Base-by-base conservation (phyloP, 2,329 filamentous ascomycete species). In the Phyllosticta citriasiana region DNA sequence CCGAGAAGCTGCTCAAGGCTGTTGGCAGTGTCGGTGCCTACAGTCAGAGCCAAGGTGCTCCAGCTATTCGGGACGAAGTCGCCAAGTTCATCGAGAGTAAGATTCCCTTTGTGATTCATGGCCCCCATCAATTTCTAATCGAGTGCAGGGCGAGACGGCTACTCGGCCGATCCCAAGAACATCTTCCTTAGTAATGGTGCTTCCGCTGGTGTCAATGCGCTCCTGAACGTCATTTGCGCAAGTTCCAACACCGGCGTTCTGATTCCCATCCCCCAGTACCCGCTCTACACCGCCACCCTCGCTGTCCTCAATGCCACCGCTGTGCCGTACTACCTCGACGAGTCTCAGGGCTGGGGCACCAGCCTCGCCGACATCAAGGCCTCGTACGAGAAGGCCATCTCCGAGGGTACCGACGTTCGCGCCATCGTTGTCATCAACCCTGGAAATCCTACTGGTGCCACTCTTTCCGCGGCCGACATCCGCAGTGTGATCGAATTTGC, bases 401-500 rank as follows among this genome's bases (percentile, higher is more conserved):
- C 80, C 59, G 83, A 89, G 58, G 92, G 91, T 64, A 87, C 86
- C 63, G 91, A 97, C 68, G 89, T 97, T 59, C 90, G 92, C 69
- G 89, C 90, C 67, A 91, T 99, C 67, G 93, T 94, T 66, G 88
- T 99, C 69, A 99, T 99, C 80, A 99, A 99, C 82, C 94, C 94
- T 0, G 94, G 94, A 63, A 99, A 99, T 79, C 94, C 91, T 3
- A 99, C 94, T 2, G 94, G 94, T 66, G 91, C 91, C 57, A 94
- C 88, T 59, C 83, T 99, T 19, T 80, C 87, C 40, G 83, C 88
- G 66, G 82, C 85, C 22, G 91, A 97, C 70, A 86, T 99, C 74
- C 85, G 87, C 70, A 82, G 83, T 57, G 89, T 97, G n/a, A 82
- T 97, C 67, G 85, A 94, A 65, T 88, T 97, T 65, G 93, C 94